These are phyloP conservation scores for Ottelia alismoides DNA, from an alignment of 106 monocot species.

Conservation along the genomic window DNA sequence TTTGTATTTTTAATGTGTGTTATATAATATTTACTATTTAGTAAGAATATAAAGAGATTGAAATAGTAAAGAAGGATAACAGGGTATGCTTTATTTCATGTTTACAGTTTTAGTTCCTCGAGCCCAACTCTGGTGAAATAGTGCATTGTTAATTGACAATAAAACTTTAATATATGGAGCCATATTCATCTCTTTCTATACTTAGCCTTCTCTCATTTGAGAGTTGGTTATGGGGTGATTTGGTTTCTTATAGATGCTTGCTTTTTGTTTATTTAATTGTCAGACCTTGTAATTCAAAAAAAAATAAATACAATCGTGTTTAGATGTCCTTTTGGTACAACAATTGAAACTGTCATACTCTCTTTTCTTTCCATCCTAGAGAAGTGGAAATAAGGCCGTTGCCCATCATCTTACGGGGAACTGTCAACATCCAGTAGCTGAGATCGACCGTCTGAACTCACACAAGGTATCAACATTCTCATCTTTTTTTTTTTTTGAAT, in stretches of 20 bases:
- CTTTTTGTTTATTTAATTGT: not conserved
- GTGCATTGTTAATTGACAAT: not conserved
- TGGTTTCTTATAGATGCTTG: not conserved
- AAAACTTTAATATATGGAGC: not conserved
- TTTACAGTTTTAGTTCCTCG: too few species aligned
- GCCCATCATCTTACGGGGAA: slow-evolving; percentile 56
- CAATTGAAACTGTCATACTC: too few species aligned
- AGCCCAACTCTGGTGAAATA: not conserved
- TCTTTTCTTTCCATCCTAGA: too few species aligned
- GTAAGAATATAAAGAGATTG: too few species aligned
- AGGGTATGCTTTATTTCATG: slow-evolving; percentile 11
- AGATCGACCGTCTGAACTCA: slow-evolving; percentile 48
- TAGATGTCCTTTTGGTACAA: too few species aligned
- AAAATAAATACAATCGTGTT: too few species aligned
- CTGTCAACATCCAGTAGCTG: slow-evolving; percentile 40
- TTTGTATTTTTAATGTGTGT: too few species aligned
- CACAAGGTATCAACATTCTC: slow-evolving; percentile 20
- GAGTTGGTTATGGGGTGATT: not conserved
- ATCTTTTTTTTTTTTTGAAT: not conserved
- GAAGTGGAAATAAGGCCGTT: slow-evolving; percentile 34
- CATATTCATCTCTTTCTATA: not conserved
- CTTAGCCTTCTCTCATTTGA: not conserved
- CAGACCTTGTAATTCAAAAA: too few species aligned
- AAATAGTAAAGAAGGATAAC: slow-evolving; percentile 1
- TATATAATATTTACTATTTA: too few species aligned